These are phyloP conservation scores for Arthonia radiata DNA, from an alignment of 495 filamentous ascomycete genomes.

Conservation along the genomic window DNA sequence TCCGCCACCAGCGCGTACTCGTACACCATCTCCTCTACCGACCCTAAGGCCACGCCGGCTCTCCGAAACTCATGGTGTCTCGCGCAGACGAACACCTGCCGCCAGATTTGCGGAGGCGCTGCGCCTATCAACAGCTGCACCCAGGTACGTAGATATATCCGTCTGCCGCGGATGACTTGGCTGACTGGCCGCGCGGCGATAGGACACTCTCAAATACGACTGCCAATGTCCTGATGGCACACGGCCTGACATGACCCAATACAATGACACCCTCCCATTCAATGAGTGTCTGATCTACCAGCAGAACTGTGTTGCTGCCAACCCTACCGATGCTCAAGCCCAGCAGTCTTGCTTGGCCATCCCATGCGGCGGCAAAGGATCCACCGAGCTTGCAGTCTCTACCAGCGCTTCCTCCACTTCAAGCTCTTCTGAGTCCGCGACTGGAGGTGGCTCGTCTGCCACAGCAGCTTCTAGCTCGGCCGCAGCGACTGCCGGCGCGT, in stretches of 20 bases:
- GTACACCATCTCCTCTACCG: too few species aligned
- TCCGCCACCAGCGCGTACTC: too few species aligned
- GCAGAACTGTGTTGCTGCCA: not conserved
- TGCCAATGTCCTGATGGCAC: not conserved
- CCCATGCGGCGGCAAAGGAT: not conserved
- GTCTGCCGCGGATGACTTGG: not conserved
- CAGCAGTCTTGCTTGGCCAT: not conserved
- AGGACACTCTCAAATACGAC: not conserved
- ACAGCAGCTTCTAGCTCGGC: not conserved
- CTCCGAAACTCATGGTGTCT: too few species aligned
- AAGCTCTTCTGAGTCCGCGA: not conserved
- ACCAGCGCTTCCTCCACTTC: not conserved
- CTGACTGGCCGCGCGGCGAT: not conserved
- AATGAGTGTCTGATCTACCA: not conserved
- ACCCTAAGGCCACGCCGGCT: too few species aligned
- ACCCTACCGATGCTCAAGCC: not conserved
- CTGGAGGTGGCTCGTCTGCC: not conserved
- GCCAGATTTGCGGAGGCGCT: not conserved
- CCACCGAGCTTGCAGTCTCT: not conserved
- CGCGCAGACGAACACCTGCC: not conserved
- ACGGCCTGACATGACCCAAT: not conserved
- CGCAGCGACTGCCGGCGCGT: not conserved
- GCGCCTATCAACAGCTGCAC: not conserved
- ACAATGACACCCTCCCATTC: not conserved
- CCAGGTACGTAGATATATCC: too few species aligned